Evolutionary conservation across 208 protist genomes (phyloP).

Genomic region (Leishmania martiniquensis): DNA sequence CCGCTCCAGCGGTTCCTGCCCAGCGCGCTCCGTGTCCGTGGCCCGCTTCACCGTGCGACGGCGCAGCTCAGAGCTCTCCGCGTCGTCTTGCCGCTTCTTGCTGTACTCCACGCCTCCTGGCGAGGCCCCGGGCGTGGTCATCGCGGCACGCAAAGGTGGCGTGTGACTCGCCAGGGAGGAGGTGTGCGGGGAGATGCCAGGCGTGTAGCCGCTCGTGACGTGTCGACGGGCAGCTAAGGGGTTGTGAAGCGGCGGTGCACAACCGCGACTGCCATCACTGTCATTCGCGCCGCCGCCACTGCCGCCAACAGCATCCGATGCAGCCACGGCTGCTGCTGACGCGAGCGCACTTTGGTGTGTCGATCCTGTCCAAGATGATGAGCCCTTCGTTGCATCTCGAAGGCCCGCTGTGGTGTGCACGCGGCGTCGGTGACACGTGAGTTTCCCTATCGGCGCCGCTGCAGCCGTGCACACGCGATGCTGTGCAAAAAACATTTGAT

Average conservation of each 20-base stretch:
- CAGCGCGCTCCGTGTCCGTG: slow-evolving; percentile 65
- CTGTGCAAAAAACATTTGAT: background rate
- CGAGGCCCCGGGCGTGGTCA: slow-evolving; percentile 73
- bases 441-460: background rate
- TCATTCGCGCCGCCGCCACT: background rate
- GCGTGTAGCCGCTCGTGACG: slow-evolving; percentile 12
- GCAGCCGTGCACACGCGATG: slow-evolving; percentile 1
- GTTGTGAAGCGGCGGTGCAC: slow-evolving; percentile 25
- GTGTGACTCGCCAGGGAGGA: slow-evolving; percentile 26
- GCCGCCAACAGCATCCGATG: background rate
- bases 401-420: slow-evolving; percentile 1
- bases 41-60: slow-evolving; percentile 64
- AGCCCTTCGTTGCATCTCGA: background rate
- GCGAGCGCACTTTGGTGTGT: background rate
- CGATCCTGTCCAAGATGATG: background rate
- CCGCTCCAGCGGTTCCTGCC: slow-evolving; percentile 42
- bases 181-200: slow-evolving; percentile 33
- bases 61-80: slow-evolving; percentile 45
- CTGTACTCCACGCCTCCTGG: slow-evolving; percentile 83
- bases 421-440: background rate
- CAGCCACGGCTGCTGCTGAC: background rate
- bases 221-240: background rate
- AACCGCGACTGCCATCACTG: background rate
- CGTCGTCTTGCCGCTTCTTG: slow-evolving; percentile 40
- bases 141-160: slow-evolving; percentile 44